These are phyloP conservation scores for Pythium vanterpoolii DNA, from an alignment of 352 stramenopile species.

Conservation along the genomic window DNA sequence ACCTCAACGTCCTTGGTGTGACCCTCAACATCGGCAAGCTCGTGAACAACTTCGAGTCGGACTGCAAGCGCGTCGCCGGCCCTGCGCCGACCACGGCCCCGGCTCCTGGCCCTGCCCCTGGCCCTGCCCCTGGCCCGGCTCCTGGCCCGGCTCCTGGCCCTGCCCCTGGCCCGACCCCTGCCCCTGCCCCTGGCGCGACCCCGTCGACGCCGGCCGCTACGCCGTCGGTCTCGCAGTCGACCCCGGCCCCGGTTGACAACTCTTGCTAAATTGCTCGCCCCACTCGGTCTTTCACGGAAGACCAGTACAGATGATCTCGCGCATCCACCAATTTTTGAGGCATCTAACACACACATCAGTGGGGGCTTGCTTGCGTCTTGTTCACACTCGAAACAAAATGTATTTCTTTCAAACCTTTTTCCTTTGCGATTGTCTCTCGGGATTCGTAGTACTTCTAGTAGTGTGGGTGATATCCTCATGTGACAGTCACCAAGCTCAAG, in stretches of 20 bases:
- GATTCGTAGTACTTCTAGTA: background rate
- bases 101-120: background rate
- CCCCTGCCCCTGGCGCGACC: too few relatives aligned
- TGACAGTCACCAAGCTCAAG: too few relatives aligned
- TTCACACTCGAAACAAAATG: background rate
- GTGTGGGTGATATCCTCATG: too few relatives aligned
- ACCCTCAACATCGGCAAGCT: constrained; percentile 19
- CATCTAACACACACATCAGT: background rate
- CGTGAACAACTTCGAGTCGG: constrained; percentile 7
- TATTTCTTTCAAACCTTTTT: background rate
- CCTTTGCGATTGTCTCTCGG: background rate
- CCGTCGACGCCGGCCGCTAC: background rate
- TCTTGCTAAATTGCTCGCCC: background rate
- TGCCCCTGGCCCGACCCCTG: too few relatives aligned
- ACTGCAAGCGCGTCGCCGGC: constrained; percentile 5
- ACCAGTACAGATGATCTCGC: background rate
- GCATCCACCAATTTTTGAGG: constrained; percentile 1
- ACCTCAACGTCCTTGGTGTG: constrained; percentile 13
- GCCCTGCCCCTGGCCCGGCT: background rate
- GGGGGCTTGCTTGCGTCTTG: constrained; percentile 6
- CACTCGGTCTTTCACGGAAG: background rate
- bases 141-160: background rate
- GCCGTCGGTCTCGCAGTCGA: background rate
- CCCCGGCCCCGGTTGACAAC: constrained; percentile 7
- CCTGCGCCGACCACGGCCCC: background rate